phyloP scores from a whole-genome alignment of 1,139 yeast genomes.

The Nadsonia starkeyi-henricii region DNA sequence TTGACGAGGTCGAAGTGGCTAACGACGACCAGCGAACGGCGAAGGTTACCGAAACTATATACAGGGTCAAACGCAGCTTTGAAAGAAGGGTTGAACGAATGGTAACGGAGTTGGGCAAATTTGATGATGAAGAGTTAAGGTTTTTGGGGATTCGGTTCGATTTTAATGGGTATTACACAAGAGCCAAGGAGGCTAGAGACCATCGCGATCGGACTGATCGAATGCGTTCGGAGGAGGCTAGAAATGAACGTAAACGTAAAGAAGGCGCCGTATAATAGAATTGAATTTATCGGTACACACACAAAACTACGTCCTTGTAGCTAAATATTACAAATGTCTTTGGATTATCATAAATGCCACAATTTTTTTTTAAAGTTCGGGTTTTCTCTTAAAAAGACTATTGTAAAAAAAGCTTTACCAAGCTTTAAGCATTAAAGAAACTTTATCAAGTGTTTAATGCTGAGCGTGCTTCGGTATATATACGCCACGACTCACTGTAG shows the following conservation, averaged over 20 bases:
- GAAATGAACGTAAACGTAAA: background rate
- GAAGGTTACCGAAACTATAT: slow-evolving; percentile 1
- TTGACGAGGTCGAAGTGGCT: slow-evolving; percentile 12
- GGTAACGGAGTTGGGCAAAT: slow-evolving; percentile 18
- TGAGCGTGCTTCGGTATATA: too few species aligned
- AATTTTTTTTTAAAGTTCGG: too few species aligned
- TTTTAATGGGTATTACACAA: slow-evolving; percentile 22
- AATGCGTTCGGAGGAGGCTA: background rate
- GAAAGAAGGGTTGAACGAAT: slow-evolving; percentile 15
- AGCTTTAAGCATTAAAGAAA: too few species aligned
- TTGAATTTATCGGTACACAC: too few species aligned
- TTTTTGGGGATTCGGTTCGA: slow-evolving; percentile 26
- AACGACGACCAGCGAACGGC: background rate
- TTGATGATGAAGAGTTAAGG: slow-evolving; percentile 24
- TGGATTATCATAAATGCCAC: too few species aligned
- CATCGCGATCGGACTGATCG: background rate
- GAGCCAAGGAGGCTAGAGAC: background rate
- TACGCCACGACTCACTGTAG: too few species aligned
- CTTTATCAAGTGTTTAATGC: too few species aligned
- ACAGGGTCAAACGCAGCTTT: slow-evolving; percentile 9
- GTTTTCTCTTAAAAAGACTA: too few species aligned
- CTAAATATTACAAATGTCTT: too few species aligned
- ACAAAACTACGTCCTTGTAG: too few species aligned
- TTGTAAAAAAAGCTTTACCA: too few species aligned
- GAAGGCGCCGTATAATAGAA: background rate